phyloP scores from a whole-genome alignment of 371 early-diverging fungal species.

The Blakeslea trispora region DNA sequence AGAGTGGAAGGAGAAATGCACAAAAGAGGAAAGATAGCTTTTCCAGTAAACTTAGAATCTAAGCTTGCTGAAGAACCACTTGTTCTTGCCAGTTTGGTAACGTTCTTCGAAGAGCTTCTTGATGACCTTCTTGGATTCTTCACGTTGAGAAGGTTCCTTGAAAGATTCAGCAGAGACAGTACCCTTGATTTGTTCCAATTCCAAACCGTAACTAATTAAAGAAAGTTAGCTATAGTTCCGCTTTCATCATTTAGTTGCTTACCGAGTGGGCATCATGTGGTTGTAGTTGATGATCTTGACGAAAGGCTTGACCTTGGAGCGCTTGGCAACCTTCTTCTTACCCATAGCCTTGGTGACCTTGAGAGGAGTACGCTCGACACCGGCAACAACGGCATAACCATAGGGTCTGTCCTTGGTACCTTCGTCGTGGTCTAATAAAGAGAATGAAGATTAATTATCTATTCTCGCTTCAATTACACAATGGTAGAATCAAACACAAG shows the following conservation, averaged over 20 bases:
- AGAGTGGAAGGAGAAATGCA: background rate
- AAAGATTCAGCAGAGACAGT: conserved; percentile 84
- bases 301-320: conserved; percentile 96
- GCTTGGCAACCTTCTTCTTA: conserved; percentile 90
- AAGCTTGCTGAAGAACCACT: conserved; percentile 99
- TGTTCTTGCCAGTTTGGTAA: conserved; percentile 97
- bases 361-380: conserved; percentile 93
- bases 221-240: too few species aligned
- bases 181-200: conserved; percentile 86
- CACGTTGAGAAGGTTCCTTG: conserved; percentile 92
- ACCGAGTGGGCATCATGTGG: conserved; percentile 98
- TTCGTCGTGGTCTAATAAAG: conserved; percentile 68
- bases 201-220: conserved; percentile 75
- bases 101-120: conserved; percentile 93
- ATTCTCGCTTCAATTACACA: too few species aligned
- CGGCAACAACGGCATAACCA: conserved; percentile 96
- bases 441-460: background rate
- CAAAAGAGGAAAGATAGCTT: too few species aligned
- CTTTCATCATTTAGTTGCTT: too few species aligned
- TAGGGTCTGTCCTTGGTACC: conserved; percentile 91
- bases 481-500: too few species aligned
- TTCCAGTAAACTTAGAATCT: conserved; percentile 88
- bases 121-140: conserved; percentile 87
- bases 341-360: conserved; percentile 94
- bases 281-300: conserved; percentile 86